Conservation (phyloP, 2,329 filamentous ascomycete species). For the Thelonectria discophora region DNA sequence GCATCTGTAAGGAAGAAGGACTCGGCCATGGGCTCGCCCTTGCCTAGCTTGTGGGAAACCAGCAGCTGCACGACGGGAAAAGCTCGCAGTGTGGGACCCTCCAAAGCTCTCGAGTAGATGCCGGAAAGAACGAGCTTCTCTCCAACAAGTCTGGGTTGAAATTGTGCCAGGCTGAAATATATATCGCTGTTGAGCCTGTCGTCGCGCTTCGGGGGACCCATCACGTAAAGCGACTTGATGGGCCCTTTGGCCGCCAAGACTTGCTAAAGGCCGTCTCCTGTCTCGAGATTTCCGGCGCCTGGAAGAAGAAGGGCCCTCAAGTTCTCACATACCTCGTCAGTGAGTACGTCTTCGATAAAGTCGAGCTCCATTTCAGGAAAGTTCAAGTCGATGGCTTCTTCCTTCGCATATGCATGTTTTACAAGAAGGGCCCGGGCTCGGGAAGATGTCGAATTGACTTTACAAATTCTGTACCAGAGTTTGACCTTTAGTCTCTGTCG, state of each 20-base stretch:
- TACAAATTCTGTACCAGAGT: no score
- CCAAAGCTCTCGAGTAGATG: slow-evolving; percentile 9
- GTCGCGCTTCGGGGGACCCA: slow-evolving; percentile 4
- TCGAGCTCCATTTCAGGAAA: neutral
- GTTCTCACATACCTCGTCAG: neutral
- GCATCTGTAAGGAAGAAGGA: slow-evolving; percentile 18
- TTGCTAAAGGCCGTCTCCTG: no score
- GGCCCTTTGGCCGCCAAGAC: no score
- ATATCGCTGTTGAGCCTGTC: neutral
- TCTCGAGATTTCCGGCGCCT: no score
- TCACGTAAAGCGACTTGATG: no score
- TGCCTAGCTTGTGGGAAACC: neutral
- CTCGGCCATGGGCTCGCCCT: neutral
- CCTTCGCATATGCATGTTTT: slow-evolving; percentile 8
- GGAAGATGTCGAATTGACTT: no score
- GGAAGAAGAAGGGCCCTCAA: slow-evolving; percentile 6
- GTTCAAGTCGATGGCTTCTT: slow-evolving; percentile 3
- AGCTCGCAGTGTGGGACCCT: neutral
- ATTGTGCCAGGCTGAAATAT: slow-evolving; percentile 4
- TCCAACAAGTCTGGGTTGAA: neutral
- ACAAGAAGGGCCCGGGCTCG: no score
- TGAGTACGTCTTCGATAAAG: slow-evolving; percentile 3
- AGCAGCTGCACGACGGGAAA: slow-evolving; percentile 21
- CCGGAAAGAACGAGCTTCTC: slow-evolving; percentile 18
- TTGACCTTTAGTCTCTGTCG: no score